Evolutionary conservation across 1,284 basidiomycete species (phyloP).

Genomic region (Sporisorium exsertum): DNA sequence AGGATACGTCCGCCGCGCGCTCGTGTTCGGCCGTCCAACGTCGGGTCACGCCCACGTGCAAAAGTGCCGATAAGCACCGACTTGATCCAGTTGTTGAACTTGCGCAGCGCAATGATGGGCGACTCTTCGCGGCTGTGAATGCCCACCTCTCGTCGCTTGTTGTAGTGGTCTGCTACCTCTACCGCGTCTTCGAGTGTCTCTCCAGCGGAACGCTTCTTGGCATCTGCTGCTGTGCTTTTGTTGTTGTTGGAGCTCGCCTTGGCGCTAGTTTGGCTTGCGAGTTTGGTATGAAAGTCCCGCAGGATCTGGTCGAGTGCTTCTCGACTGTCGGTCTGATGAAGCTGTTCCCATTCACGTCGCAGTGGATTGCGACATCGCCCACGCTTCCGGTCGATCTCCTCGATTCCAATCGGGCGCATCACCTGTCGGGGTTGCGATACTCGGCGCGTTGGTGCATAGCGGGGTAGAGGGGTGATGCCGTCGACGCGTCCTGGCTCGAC

Average conservation of each 20-base stretch:
- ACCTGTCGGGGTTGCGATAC: conserved; percentile 45
- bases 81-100: conserved; percentile 90
- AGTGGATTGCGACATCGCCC: conserved; percentile 53
- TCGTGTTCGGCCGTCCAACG: conserved; percentile 28
- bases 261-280: background rate
- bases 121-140: conserved; percentile 85
- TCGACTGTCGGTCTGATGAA: conserved; percentile 33
- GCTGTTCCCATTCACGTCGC: conserved; percentile 51
- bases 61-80: conserved; percentile 54
- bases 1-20: conserved; percentile 78
- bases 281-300: conserved; percentile 32
- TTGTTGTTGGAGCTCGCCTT: background rate
- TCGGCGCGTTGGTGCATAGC: conserved; percentile 52
- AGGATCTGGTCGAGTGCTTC: conserved; percentile 46
- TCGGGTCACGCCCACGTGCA: conserved; percentile 33
- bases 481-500: background rate
- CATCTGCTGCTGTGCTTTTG: conserved; percentile 3
- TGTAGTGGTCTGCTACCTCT: conserved; percentile 73
- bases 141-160: conserved; percentile 89
- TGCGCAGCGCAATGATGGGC: conserved; percentile 94
- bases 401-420: conserved; percentile 46
- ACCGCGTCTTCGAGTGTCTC: conserved; percentile 45
- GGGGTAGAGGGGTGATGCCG: conserved; percentile 22
- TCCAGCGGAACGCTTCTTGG: conserved; percentile 25
- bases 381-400: conserved; percentile 51